A percentile compares a stretch with the other conserved stretches of the same genome.
phyloP scores from a whole-genome alignment of 345 rosid species.

The Euphorbia tirucalli region DNA sequence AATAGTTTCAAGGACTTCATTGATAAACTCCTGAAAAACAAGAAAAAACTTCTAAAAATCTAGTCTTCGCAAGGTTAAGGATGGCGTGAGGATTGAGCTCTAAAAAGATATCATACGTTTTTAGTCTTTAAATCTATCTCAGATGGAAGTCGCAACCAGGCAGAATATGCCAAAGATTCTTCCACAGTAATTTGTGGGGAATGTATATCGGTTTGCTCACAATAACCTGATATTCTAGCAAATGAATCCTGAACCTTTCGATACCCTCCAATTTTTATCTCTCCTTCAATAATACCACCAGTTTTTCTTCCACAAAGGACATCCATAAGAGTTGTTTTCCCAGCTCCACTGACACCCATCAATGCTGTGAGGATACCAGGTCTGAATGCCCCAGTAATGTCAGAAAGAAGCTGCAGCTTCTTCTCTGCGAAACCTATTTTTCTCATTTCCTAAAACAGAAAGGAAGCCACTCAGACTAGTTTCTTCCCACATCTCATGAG shows the following conservation, averaged over 20 bases:
- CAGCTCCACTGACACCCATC: conserved; percentile 93
- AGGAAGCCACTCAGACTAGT: neutral
- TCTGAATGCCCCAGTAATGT: conserved; percentile 59
- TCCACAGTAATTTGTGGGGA: conserved; percentile 66
- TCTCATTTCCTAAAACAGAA: conserved; percentile 49
- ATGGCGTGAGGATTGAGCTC: neutral
- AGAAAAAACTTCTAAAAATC: neutral
- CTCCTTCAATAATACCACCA: conserved; percentile 66
- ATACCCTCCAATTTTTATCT: conserved; percentile 61
- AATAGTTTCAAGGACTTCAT: conserved; percentile 66
- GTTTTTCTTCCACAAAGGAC: conserved; percentile 89
- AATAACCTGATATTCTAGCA: conserved; percentile 81
- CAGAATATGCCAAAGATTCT: conserved; percentile 72
- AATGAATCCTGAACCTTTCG: conserved; percentile 72
- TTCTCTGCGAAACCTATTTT: conserved; percentile 42
- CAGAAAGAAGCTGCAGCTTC: conserved; percentile 59
- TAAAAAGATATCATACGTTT: conserved; percentile 35
- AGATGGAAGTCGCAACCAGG: conserved; percentile 72
- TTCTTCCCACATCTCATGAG: neutral
- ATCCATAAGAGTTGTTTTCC: conserved; percentile 82
- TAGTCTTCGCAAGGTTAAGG: neutral
- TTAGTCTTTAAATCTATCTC: conserved; percentile 52
- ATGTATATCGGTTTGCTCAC: conserved; percentile 82
- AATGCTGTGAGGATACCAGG: conserved; percentile 79
- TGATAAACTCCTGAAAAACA: conserved; percentile 55